A percentile compares a stretch with the other conserved stretches of the same genome.
phyloP scores from a whole-genome alignment of 495 filamentous ascomycete genomes.

The Hamigera avellanea region DNA sequence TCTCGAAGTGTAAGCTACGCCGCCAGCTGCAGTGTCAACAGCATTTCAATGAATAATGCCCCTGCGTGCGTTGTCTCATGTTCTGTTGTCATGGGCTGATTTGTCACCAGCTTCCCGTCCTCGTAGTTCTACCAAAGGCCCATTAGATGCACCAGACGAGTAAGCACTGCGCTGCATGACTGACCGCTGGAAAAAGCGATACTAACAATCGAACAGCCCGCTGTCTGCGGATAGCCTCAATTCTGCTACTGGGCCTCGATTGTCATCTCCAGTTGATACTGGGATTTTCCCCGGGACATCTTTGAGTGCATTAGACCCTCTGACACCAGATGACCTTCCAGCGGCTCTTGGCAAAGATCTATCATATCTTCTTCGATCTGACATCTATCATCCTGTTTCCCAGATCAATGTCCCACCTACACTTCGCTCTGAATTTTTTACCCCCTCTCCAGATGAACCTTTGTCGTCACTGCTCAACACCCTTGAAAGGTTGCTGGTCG shows the following conservation, averaged over 20 bases:
- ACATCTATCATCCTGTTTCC: slow-evolving; percentile 70
- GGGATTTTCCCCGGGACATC: slow-evolving; percentile 16
- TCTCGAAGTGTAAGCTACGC: slow-evolving; percentile 25
- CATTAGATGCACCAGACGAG: slow-evolving; percentile 38
- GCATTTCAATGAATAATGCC: neutral
- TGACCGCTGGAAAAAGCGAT: neutral
- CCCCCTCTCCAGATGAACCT: slow-evolving; percentile 25
- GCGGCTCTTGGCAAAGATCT: slow-evolving; percentile 52
- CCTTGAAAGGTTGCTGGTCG: slow-evolving; percentile 60
- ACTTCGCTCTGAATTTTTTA: slow-evolving; percentile 39
- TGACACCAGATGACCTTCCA: slow-evolving; percentile 23
- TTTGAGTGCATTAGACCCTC: slow-evolving; percentile 21
- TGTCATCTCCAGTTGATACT: slow-evolving; percentile 1
- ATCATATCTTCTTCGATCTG: slow-evolving; percentile 63
- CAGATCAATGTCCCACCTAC: slow-evolving; percentile 51
- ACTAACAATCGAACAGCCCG: neutral
- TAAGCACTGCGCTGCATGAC: slow-evolving; percentile 13
- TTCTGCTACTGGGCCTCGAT: slow-evolving; percentile 4
- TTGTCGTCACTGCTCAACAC: slow-evolving; percentile 20
- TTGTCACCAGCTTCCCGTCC: slow-evolving; percentile 29
- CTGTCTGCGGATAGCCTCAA: slow-evolving; percentile 2
- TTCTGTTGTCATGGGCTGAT: slow-evolving; percentile 5
- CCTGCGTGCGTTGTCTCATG: neutral
- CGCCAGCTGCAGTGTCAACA: neutral
- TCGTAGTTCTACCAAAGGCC: slow-evolving; percentile 41